Conservation (phyloP, 257 asterid species). For the Petrea volubilis region DNA sequence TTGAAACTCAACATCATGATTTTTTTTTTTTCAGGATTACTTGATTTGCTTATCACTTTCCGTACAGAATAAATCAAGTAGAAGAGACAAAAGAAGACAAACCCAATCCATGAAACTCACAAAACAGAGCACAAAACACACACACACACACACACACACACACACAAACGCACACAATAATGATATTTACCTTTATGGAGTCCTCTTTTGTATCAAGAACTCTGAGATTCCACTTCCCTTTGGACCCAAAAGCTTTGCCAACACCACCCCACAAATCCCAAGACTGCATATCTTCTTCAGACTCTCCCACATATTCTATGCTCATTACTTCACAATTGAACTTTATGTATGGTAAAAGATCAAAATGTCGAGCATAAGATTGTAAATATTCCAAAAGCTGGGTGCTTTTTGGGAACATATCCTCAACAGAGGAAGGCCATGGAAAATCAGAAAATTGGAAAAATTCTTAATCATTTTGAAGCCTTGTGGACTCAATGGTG, state of each 20-base stretch:
- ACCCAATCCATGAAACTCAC: not conserved
- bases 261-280: constrained; percentile 63
- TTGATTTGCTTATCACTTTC: too few species aligned
- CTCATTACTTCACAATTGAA: constrained; percentile 42
- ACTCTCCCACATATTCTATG: constrained; percentile 49
- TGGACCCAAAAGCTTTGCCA: constrained; percentile 53
- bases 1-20: too few species aligned
- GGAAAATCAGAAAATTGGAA: constrained; percentile 64
- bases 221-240: constrained; percentile 60
- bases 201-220: constrained; percentile 31
- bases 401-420: constrained; percentile 28
- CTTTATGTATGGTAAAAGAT: constrained; percentile 33
- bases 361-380: constrained; percentile 50
- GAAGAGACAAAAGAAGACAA: not conserved
- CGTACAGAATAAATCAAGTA: too few species aligned
- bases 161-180: too few species aligned
- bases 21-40: too few species aligned
- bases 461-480: constrained; percentile 30
- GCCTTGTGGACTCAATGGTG: constrained; percentile 52
- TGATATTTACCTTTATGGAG: constrained; percentile 30
- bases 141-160: too few species aligned
- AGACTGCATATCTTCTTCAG: constrained; percentile 36
- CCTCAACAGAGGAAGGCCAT: constrained; percentile 55
- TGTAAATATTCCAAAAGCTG: constrained; percentile 42
- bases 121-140: not conserved